Evolutionary conservation across 1,284 basidiomycete genomes (phyloP), one percentile per base, ranked within the genome.

Genomic region (Microbotryum silenes-acaulis): DNA sequence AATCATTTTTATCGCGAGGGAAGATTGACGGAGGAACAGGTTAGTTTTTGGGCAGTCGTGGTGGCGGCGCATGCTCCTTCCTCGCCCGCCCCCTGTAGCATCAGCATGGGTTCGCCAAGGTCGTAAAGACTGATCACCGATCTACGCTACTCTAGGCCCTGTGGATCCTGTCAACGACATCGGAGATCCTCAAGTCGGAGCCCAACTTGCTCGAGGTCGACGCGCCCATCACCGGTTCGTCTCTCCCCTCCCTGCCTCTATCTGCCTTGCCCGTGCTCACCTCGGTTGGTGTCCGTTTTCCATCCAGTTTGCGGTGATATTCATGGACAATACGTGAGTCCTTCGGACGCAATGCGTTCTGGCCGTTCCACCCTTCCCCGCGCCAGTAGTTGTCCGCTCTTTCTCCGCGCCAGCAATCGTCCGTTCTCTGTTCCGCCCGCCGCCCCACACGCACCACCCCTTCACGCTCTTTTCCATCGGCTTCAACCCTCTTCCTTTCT

Each of bases 1-100:
- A 97, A 97, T 73, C 94, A 98, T 78, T 97, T 98, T 74, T 97
- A 97, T 76, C 85, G 93, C 59, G 94, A 97, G 76, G 94, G 94
- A 0, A 80, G 91, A 25, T 45, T 69, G 1, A 69, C 67, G 1
- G 67, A 69, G 20, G 67, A 69, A 20, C 67, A 69, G 60, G 67
- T 61, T 27, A 23, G 65, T 51, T 0, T 25, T 1, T 0, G 7
- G 7, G 21, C 14, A n/a, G 14, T 14, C n/a, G 29, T 27, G 20
- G 21, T 10, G 4, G 4, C 48, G 48, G 14, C 14, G 21, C 48
- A 21, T 27, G 48, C 16, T 20, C 46, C 46, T 20, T 14, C 46
- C 20, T 47, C 48, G 21, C 47, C 47, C 47, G 4, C 20, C 48
- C n/a, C 3, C 10, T 10, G n/a, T 44, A 7, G 33, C 8, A 8